These are phyloP conservation scores for Aspergillus jensenii DNA, from an alignment of 2,329 filamentous ascomycete species.

Conservation along the genomic window DNA sequence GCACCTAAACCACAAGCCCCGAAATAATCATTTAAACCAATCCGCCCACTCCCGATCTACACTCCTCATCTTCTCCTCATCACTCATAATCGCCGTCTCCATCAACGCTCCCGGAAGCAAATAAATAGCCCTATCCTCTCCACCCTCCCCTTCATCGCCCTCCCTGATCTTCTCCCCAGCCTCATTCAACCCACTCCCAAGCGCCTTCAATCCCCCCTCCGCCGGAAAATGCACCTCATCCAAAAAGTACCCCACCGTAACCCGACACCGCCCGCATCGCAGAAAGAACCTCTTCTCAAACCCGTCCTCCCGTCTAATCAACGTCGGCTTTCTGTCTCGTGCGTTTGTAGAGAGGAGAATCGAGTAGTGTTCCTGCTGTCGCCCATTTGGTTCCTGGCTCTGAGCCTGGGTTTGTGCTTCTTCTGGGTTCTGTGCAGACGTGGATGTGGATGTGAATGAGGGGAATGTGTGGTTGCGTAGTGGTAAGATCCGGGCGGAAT, in stretches of 20 bases:
- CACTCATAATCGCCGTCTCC: slow-evolving; percentile 56
- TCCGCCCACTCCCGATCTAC: slow-evolving; percentile 37
- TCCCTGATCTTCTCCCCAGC: slow-evolving; percentile 12
- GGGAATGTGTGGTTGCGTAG: slow-evolving; percentile 37
- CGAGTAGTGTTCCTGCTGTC: slow-evolving; percentile 39
- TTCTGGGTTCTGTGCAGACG: no score
- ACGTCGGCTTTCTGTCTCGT: slow-evolving; percentile 49
- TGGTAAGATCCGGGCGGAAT: slow-evolving; percentile 59
- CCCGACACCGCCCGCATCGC: slow-evolving; percentile 60
- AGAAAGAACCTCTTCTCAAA: slow-evolving; percentile 65
- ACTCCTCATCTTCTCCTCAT: slow-evolving; percentile 32
- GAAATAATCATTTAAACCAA: slow-evolving; percentile 20
- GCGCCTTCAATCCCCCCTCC: neutral
- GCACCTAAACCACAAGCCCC: neutral
- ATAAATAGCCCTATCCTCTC: slow-evolving; percentile 51
- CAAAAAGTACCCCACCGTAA: slow-evolving; percentile 64
- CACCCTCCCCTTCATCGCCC: slow-evolving; percentile 38
- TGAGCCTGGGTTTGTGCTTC: slow-evolving; percentile 2
- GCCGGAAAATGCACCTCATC: slow-evolving; percentile 50
- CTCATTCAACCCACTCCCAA: slow-evolving; percentile 15
- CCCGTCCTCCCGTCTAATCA: slow-evolving; percentile 60
- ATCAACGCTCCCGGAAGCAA: slow-evolving; percentile 60
- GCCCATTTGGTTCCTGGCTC: slow-evolving; percentile 21
- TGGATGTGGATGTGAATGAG: neutral
- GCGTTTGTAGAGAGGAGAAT: slow-evolving; percentile 53